A percentile compares a stretch with the other conserved stretches of the same genome.
Conservation (phyloP, 2,329 filamentous ascomycete genomes). For the Hypoxylon sp. region DNA sequence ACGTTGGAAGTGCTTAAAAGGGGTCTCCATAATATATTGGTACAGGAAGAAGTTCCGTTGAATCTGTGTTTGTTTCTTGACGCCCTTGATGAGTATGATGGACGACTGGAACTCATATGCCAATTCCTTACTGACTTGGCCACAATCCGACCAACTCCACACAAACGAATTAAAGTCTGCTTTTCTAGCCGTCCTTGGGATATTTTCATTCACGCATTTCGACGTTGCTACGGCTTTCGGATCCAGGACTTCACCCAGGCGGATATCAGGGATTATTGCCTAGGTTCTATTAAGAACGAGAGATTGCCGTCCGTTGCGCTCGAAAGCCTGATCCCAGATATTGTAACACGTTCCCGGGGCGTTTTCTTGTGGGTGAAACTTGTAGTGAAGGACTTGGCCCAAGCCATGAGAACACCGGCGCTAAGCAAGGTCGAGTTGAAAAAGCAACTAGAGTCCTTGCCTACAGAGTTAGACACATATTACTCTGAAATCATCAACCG, state of each 20-base stretch:
- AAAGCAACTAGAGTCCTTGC: not conserved
- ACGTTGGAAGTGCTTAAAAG: not conserved
- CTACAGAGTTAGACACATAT: slow-evolving; percentile 2
- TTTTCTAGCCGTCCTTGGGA: slow-evolving; percentile 19
- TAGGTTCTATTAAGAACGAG: slow-evolving; percentile 2
- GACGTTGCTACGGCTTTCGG: not conserved
- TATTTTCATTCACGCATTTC: slow-evolving; percentile 3
- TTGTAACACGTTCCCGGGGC: slow-evolving; percentile 23
- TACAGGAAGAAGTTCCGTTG: slow-evolving; percentile 19
- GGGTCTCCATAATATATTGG: not conserved
- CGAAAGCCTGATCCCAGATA: slow-evolving; percentile 15
- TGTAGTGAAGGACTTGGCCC: slow-evolving; percentile 25
- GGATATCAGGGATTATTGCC: slow-evolving; percentile 12
- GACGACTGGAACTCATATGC: slow-evolving; percentile 19
- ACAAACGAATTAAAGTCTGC: slow-evolving; percentile 10
- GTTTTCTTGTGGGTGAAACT: slow-evolving; percentile 42
- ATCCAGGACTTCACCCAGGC: slow-evolving; percentile 13
- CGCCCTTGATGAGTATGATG: slow-evolving; percentile 39
- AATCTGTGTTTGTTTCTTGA: slow-evolving; percentile 33
- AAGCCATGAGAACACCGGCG: not conserved
- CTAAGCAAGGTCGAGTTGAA: not conserved
- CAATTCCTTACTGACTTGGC: slow-evolving; percentile 2
- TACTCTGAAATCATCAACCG: slow-evolving; percentile 3
- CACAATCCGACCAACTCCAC: not conserved
- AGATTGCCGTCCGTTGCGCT: not conserved